Conservation (phyloP, 2,329 filamentous ascomycete genomes). For the Fusarium beomiforme region DNA sequence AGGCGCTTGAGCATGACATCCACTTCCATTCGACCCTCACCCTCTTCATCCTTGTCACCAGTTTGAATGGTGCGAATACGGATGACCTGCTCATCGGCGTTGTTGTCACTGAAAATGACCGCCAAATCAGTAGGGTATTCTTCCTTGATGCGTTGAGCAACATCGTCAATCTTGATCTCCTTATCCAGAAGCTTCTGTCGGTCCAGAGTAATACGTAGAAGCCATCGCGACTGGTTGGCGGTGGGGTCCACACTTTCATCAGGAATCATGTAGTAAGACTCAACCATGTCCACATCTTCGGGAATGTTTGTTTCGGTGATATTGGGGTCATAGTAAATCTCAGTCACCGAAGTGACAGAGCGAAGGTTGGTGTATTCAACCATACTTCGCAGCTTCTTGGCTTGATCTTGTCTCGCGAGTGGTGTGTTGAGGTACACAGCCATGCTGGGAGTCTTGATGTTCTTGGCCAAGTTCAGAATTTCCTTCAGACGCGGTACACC, state of each 20-base stretch:
- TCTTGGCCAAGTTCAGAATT: conserved; percentile 96
- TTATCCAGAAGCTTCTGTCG: conserved; percentile 96
- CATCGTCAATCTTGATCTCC: conserved; percentile 89
- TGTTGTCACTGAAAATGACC: conserved; percentile 97
- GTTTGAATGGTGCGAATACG: conserved; percentile 81
- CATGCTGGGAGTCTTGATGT: conserved; percentile 99
- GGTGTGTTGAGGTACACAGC: conserved; percentile 81
- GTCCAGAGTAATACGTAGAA: conserved; percentile 91
- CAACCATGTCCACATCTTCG: conserved; percentile 91
- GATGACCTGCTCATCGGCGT: conserved; percentile 93
- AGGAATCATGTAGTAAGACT: conserved; percentile 95
- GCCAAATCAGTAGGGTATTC: conserved; percentile 87
- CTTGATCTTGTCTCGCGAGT: conserved; percentile 77
- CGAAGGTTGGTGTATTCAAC: conserved; percentile 96
- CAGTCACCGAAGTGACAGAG: conserved; percentile 89
- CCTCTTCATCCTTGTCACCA: conserved; percentile 78
- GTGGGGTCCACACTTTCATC: conserved; percentile 73
- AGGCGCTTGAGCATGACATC: conserved; percentile 94
- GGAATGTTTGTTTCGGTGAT: conserved; percentile 86
- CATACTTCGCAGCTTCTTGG: conserved; percentile 85
- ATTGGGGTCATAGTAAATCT: conserved; percentile 97
- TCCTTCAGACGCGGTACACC: conserved; percentile 99
- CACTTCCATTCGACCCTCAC: conserved; percentile 73
- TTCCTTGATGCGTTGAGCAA: conserved; percentile 88
- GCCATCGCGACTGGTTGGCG: conserved; percentile 90